Base-by-base conservation (phyloP, 1,284 basidiomycete genomes). In the Neonothopanus nambi region DNA sequence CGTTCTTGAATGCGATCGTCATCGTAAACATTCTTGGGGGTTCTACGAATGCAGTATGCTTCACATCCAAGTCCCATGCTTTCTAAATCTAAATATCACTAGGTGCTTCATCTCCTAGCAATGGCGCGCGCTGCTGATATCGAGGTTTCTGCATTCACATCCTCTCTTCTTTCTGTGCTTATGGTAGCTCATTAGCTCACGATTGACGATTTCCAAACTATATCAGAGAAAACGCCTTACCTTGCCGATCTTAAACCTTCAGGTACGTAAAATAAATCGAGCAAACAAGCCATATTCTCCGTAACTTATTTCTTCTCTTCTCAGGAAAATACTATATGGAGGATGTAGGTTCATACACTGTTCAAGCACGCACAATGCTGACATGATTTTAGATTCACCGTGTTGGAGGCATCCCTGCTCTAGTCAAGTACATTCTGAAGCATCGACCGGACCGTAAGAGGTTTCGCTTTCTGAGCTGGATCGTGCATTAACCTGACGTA, bases 251-350 rank as follows among this genome's bases (percentile, higher is more conserved):
- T 98, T 60, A 95, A 93, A 85, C 87, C 48, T 4, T 50, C 48
- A 12, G 48, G 48, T 50, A 30, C 35, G 17, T 23, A n/a, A 38
- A 1, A 38, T 28, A 11, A n/a, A 9, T n/a, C n/a, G n/a, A n/a
- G n/a, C 9, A 21, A 33, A 21, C 35, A n/a, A n/a, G n/a, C 2
- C 26, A 6, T 30, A 9, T 13, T 56, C 44, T 38, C 17, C 17
- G 13, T 17, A 8, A 7, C 44, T 46, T n/a, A 51, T 35, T 11
- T 15, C 17, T 21, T 8, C 15, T 33, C 9, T 21, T 95, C 6
- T 93, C 91, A 24, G 95, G 95, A 23, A 89, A 89, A 75, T 98
- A 95, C 71, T 89, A 92, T 64, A 98, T 98, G 95, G 93, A 98
- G 74, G 95, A 98, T 67, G 79, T 99, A 18, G 23, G 30, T 12